Percentiles rank a stretch among this genome's conserved stretches.
phyloP scores from a whole-genome alignment of 2,329 filamentous ascomycete species.

The Byssoonygena ceratinophila region DNA sequence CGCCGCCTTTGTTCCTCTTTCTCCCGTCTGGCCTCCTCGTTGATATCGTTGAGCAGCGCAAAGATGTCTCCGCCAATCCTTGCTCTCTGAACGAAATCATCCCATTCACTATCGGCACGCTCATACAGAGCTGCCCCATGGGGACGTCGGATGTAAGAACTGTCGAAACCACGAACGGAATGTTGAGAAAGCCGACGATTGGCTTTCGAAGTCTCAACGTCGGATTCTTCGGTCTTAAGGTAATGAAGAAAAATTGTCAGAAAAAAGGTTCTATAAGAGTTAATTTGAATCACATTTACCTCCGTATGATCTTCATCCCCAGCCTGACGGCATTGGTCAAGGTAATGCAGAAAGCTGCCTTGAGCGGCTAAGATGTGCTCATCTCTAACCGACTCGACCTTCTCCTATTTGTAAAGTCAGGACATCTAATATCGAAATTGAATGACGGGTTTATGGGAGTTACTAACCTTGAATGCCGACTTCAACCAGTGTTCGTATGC shows the following conservation, averaged over 20 bases:
- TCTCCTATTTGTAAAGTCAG: conserved; percentile 18
- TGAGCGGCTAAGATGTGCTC: conserved; percentile 33
- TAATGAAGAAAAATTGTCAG: neutral
- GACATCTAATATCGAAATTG: neutral
- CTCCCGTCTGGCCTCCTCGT: conserved; percentile 19
- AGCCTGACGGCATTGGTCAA: conserved; percentile 30
- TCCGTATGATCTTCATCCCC: conserved; percentile 36
- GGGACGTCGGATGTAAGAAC: conserved; percentile 27
- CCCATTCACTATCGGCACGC: conserved; percentile 30
- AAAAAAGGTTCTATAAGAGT: neutral
- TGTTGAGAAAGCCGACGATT: conserved; percentile 4
- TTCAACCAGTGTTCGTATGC: conserved; percentile 28
- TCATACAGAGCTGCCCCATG: conserved; percentile 29
- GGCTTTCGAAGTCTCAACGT: conserved; percentile 11
- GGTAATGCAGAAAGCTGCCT: conserved; percentile 32
- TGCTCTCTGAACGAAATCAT: conserved; percentile 33
- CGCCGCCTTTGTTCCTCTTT: conserved; percentile 12
- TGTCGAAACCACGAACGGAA: conserved; percentile 24
- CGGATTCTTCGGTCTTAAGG: conserved; percentile 16
- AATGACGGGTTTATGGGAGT: neutral
- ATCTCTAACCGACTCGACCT: conserved; percentile 24
- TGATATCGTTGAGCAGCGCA: conserved; percentile 32
- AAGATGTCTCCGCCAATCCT: conserved; percentile 31
- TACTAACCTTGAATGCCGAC: conserved; percentile 25
- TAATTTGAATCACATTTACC: conserved; percentile 20